Evolutionary conservation across 371 early-diverging fungal genomes (phyloP).

Genomic region (Mucor sp.): DNA sequence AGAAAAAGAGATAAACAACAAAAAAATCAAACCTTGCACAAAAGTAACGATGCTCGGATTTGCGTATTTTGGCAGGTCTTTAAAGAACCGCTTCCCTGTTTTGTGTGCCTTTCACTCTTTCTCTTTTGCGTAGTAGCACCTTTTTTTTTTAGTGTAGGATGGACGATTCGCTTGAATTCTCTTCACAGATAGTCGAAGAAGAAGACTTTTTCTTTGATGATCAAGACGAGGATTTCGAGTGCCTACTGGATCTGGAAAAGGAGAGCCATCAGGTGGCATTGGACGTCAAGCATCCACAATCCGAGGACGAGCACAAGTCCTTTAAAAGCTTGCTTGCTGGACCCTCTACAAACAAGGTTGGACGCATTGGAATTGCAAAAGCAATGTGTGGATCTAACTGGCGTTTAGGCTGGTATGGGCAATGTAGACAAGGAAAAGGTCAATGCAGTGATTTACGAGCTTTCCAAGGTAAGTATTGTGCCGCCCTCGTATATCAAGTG

Average conservation of each 20-base stretch:
- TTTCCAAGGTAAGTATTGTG: conserved; percentile 53
- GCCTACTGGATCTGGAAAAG: neutral
- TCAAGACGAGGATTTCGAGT: conserved; percentile 11
- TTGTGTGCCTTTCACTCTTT: neutral
- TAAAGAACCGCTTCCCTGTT: neutral
- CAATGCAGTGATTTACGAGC: conserved; percentile 59
- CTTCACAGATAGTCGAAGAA: conserved; percentile 42
- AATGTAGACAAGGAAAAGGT: conserved; percentile 48
- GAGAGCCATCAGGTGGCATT: neutral
- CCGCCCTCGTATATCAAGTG: no score
- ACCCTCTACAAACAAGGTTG: conserved; percentile 40
- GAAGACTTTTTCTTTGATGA: conserved; percentile 42
- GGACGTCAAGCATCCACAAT: neutral
- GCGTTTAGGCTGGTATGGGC: conserved; percentile 50
- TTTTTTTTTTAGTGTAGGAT: no score
- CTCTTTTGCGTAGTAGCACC: neutral
- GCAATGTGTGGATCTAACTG: neutral
- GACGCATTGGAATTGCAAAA: no score
- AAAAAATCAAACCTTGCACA: neutral
- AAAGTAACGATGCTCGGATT: neutral
- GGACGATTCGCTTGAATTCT: conserved; percentile 5
- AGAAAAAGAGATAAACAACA: neutral
- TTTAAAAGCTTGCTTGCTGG: conserved; percentile 42
- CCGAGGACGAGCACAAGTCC: conserved; percentile 15
- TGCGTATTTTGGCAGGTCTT: neutral